These are phyloP conservation scores for Ganoderma meredithae DNA, from an alignment of 1,284 basidiomycete species.

Conservation along the genomic window DNA sequence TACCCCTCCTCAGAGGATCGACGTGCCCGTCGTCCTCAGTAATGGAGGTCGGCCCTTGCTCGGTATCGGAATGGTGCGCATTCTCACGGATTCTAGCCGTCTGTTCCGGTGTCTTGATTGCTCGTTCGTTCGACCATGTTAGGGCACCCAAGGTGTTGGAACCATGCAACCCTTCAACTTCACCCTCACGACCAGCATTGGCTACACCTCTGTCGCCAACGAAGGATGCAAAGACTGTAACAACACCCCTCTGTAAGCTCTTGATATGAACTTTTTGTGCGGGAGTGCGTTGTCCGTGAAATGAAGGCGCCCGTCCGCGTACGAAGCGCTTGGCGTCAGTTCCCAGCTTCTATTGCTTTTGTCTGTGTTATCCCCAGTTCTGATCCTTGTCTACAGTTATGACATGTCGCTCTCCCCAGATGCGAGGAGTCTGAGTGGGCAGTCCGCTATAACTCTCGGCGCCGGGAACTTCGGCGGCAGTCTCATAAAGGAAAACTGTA, in stretches of 20 bases:
- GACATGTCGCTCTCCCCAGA: constrained; percentile 42
- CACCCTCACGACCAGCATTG: constrained; percentile 48
- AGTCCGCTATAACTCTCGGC: constrained; percentile 37
- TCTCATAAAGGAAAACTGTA: constrained; percentile 47
- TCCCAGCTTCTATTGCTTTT: not conserved
- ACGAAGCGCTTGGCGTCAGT: not conserved
- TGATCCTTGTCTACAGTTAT: constrained; percentile 37
- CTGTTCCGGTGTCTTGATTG: not conserved
- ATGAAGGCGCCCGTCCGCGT: not conserved
- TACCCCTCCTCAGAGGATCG: constrained; percentile 20
- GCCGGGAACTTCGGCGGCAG: constrained; percentile 37
- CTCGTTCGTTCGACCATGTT: not conserved
- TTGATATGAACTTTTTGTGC: not conserved
- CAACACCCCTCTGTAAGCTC: not conserved
- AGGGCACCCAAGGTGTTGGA: constrained; percentile 32
- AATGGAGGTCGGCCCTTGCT: constrained; percentile 35
- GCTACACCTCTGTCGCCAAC: constrained; percentile 46
- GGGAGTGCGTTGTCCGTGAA: not conserved
- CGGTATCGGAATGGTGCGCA: constrained; percentile 32
- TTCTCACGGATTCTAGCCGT: not conserved
- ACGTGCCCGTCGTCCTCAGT: constrained; percentile 31
- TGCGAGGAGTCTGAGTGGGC: constrained; percentile 33
- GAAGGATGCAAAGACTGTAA: constrained; percentile 42
- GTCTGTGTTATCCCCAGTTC: constrained; percentile 2
- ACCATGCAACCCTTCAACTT: constrained; percentile 47